These are phyloP conservation scores for Pythium graminicola DNA, from an alignment of 352 stramenopile genomes.

Conservation along the genomic window DNA sequence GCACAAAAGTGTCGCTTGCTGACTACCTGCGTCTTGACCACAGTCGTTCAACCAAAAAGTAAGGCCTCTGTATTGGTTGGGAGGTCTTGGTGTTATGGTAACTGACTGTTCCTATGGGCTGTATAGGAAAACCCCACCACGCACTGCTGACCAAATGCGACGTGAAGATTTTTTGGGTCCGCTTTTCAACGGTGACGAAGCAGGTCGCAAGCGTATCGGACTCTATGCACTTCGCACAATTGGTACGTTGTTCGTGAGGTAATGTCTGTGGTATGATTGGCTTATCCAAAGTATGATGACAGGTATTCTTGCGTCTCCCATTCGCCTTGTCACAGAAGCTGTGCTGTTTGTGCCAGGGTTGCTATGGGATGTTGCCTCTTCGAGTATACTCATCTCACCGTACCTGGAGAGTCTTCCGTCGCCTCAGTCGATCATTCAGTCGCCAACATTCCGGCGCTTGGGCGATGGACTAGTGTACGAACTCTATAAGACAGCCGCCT, in stretches of 20 bases:
- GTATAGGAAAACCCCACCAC: slow-evolving; percentile 30
- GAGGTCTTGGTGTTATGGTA: neutral
- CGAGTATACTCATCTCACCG: slow-evolving; percentile 16
- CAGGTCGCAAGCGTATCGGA: slow-evolving; percentile 48
- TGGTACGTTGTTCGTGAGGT: slow-evolving; percentile 22
- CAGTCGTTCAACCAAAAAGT: slow-evolving; percentile 33
- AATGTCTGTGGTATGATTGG: neutral
- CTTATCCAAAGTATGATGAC: neutral
- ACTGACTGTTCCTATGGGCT: too few species aligned
- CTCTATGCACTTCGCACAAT: slow-evolving; percentile 45
- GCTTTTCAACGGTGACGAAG: slow-evolving; percentile 51
- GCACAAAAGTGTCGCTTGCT: slow-evolving; percentile 44
- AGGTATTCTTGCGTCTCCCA: slow-evolving; percentile 49
- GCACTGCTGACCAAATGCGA: slow-evolving; percentile 44
- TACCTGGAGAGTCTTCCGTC: slow-evolving; percentile 36
- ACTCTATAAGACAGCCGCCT: slow-evolving; percentile 36
- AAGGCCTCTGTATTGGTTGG: neutral
- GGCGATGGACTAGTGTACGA: slow-evolving; percentile 43
- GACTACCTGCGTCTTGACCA: slow-evolving; percentile 60
- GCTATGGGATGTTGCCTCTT: slow-evolving; percentile 38
- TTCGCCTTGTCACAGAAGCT: slow-evolving; percentile 44
- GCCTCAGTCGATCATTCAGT: slow-evolving; percentile 17
- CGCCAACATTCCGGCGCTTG: slow-evolving; percentile 54
- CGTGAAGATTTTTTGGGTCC: slow-evolving; percentile 53
- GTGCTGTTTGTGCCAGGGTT: slow-evolving; percentile 43